Evolutionary conservation across 352 stramenopile species (phyloP).

Genomic region (Globisporangium okanoganense): DNA sequence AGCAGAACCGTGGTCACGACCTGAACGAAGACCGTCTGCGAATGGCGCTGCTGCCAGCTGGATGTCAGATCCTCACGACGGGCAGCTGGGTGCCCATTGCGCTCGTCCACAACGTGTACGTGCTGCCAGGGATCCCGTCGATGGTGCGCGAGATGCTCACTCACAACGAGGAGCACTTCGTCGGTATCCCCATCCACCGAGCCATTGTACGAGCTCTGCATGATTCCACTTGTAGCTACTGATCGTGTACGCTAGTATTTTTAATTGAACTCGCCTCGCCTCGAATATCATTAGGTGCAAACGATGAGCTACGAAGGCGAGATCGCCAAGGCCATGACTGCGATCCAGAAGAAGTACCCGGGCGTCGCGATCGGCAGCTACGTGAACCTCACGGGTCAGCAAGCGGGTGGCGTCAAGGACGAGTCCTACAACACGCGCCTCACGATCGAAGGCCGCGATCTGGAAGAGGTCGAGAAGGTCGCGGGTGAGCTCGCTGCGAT

Average conservation of each 20-base stretch:
- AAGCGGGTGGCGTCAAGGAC: constrained; percentile 49
- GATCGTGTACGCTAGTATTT: constrained; percentile 6
- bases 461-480: constrained; percentile 48
- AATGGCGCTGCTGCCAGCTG: constrained; percentile 66
- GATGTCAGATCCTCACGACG: constrained; percentile 50
- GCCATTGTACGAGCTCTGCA: constrained; percentile 44
- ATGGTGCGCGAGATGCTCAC: constrained; percentile 84
- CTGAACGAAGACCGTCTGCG: constrained; percentile 69
- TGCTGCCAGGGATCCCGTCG: constrained; percentile 76
- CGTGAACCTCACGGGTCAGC: constrained; percentile 69
- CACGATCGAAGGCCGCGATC: constrained; percentile 58
- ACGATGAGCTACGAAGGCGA: constrained; percentile 67
- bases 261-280: background rate
- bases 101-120: constrained; percentile 79
- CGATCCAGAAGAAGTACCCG: constrained; percentile 60
- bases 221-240: constrained; percentile 1
- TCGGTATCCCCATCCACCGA: constrained; percentile 72
- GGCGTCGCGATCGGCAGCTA: constrained; percentile 81
- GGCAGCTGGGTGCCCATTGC: constrained; percentile 73
- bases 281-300: constrained; percentile 36
- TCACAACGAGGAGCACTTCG: constrained; percentile 72
- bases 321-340: constrained; percentile 57
- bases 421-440: constrained; percentile 64
- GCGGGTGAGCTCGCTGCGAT: constrained; percentile 32
- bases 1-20: constrained; percentile 25